Conservation (phyloP, 2,329 filamentous ascomycete genomes). For the Ambrosiella beaveri region DNA sequence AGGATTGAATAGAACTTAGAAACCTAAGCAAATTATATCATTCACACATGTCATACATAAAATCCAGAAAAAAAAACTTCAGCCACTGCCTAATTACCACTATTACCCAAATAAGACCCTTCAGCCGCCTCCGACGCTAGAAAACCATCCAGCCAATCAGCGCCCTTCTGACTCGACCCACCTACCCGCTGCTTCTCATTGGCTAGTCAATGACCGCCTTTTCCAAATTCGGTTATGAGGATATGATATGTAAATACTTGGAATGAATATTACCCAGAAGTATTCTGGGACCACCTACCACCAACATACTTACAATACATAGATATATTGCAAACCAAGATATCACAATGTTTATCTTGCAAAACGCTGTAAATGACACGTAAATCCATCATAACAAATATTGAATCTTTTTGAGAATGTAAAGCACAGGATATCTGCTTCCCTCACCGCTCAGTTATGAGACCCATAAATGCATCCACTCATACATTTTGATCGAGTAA, state of each 20-base stretch:
- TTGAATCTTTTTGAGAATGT: too few species aligned
- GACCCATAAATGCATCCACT: not conserved
- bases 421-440: too few species aligned
- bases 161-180: not conserved
- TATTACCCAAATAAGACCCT: not conserved
- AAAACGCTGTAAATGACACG: too few species aligned
- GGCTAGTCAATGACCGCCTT: not conserved
- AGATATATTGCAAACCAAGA: too few species aligned
- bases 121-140: conserved; percentile 9
- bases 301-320: not conserved
- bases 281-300: not conserved
- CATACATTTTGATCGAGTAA: conserved; percentile 8
- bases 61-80: not conserved
- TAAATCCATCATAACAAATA: too few species aligned
- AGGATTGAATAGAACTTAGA: too few species aligned
- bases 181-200: not conserved
- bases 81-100: not conserved
- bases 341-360: too few species aligned
- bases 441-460: not conserved
- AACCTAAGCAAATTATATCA: too few species aligned
- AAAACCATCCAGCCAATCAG: not conserved
- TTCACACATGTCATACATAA: too few species aligned
- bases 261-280: not conserved
- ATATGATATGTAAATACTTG: not conserved
- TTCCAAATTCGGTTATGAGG: not conserved